A percentile compares a stretch with the other conserved stretches of the same genome.
Conservation (phyloP, 2,329 filamentous ascomycete species). For the Calonectria naviculata region DNA sequence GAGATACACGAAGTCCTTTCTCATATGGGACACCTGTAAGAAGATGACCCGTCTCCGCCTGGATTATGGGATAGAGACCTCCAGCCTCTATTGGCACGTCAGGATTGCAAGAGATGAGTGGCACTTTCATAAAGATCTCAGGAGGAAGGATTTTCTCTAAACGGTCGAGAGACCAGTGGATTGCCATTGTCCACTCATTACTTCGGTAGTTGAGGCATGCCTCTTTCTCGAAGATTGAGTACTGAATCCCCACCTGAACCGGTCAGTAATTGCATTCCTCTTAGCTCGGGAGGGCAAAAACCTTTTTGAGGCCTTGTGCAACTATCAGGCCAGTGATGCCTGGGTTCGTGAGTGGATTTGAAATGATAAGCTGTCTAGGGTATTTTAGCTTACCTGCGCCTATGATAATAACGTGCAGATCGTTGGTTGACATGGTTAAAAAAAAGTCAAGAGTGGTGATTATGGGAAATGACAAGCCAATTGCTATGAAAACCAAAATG, state of each 20-base stretch:
- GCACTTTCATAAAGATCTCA: slow-evolving; percentile 27
- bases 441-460: not conserved
- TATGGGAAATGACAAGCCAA: not conserved
- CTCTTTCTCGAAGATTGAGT: slow-evolving; percentile 36
- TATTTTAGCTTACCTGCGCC: slow-evolving; percentile 25
- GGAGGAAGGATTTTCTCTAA: slow-evolving; percentile 30
- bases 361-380: not conserved
- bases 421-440: slow-evolving; percentile 25
- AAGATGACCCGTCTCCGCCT: slow-evolving; percentile 31
- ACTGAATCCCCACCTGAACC: slow-evolving; percentile 18
- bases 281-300: not conserved
- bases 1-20: slow-evolving; percentile 33
- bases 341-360: not conserved
- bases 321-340: slow-evolving; percentile 33
- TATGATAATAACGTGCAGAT: slow-evolving; percentile 32
- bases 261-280: not conserved
- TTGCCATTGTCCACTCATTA: slow-evolving; percentile 40
- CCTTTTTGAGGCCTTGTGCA: slow-evolving; percentile 31
- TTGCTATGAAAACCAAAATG: not conserved
- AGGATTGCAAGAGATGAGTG: slow-evolving; percentile 35
- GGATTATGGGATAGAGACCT: slow-evolving; percentile 35
- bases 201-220: slow-evolving; percentile 32
- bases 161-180: slow-evolving; percentile 32
- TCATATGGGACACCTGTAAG: slow-evolving; percentile 33
- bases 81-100: slow-evolving; percentile 30